These are phyloP conservation scores for sunflower (Helianthus annuus) DNA, from an alignment of 129 eudicot genomes.

Conservation along the genomic window HanXRQr2.0-SUNRISE NC_035443.2:9716589-9717088, in stretches of 20 bases:
- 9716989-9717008: slow-evolving; percentile 68
- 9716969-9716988: background rate
- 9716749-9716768: background rate
- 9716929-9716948: slow-evolving; percentile 4
- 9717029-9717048: slow-evolving; percentile 78
- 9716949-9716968: background rate
- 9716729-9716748: slow-evolving; percentile 70
- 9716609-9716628: background rate
- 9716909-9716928: slow-evolving; percentile 49
- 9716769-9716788: background rate
- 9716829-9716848: slow-evolving; percentile 66
- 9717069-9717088: slow-evolving; percentile 42
- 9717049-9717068: slow-evolving; percentile 60
- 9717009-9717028: slow-evolving; percentile 90
- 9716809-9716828: slow-evolving; percentile 7
- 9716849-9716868: slow-evolving; percentile 66
- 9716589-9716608: background rate
- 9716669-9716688: slow-evolving; percentile 44
- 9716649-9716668: slow-evolving; percentile 72
- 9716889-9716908: slow-evolving; percentile 43
- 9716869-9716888: slow-evolving; percentile 68
- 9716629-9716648: slow-evolving; percentile 78
- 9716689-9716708: slow-evolving; percentile 32
- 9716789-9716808: background rate
- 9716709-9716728: slow-evolving; percentile 34